Conservation (phyloP, 2,329 filamentous ascomycete species). For the Mycosphaerella sp. region DNA sequence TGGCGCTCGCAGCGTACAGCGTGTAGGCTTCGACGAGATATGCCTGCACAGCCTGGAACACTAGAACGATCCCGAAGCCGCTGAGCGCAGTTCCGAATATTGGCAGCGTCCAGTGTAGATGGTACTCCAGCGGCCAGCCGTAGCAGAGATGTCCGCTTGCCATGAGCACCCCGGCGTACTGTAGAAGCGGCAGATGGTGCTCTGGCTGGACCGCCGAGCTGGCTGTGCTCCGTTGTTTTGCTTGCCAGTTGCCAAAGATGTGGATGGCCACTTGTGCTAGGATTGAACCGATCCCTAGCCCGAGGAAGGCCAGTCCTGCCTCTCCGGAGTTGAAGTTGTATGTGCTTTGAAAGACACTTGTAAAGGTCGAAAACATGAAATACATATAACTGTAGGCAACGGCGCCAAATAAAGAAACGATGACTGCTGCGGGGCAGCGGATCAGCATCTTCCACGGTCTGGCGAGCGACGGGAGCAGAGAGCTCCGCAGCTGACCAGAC, state of each 20-base stretch:
- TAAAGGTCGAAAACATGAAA: conserved; percentile 48
- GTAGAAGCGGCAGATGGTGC: conserved; percentile 18
- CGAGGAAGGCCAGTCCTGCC: conserved; percentile 24
- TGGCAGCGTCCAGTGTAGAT: conserved; percentile 20
- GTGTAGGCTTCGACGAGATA: conserved; percentile 48
- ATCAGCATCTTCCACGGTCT: conserved; percentile 10
- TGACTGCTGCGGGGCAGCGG: conserved; percentile 21
- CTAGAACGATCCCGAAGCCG: conserved; percentile 35
- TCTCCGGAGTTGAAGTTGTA: conserved; percentile 34
- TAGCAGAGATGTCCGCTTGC: conserved; percentile 16
- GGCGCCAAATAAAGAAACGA: conserved; percentile 35
- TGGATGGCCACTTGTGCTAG: conserved; percentile 38
- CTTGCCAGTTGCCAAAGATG: conserved; percentile 35
- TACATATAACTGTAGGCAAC: conserved; percentile 46
- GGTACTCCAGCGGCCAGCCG: conserved; percentile 15
- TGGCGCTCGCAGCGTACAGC: conserved; percentile 38
- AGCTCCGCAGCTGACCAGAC: background rate
- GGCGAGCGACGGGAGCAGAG: background rate
- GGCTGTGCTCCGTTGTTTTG: background rate
- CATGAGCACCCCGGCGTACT: conserved; percentile 6
- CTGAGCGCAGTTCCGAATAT: conserved; percentile 25
- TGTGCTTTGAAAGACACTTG: conserved; percentile 42
- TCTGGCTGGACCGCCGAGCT: conserved; percentile 8
- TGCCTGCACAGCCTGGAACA: conserved; percentile 46
- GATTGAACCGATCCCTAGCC: conserved; percentile 23